These are phyloP conservation scores for Datisca glomerata DNA, from an alignment of 306 rosid genomes.

Conservation along the genomic window DNA sequence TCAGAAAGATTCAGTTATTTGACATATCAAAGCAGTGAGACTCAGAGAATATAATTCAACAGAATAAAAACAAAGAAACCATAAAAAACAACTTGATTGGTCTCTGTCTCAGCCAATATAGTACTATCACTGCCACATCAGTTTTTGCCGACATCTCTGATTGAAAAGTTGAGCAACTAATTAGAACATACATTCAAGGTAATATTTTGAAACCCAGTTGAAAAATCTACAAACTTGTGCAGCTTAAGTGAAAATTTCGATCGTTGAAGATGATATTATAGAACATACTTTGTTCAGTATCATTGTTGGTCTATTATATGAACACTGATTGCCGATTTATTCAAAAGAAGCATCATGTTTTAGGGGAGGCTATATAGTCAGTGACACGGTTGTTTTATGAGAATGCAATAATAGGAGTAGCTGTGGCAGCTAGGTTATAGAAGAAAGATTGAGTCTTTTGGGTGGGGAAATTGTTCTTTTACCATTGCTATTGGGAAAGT, in stretches of 20 bases:
- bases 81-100: not conserved
- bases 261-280: no score
- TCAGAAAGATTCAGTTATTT: constrained; percentile 4
- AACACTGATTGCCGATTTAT: not conserved
- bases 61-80: constrained; percentile 3
- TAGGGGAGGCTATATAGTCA: not conserved
- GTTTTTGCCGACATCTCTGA: not conserved
- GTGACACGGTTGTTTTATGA: no score
- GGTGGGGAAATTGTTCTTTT: no score
- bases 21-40: not conserved
- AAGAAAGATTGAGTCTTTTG: constrained; percentile 19
- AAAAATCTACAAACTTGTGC: no score
- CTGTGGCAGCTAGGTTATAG: constrained; percentile 18
- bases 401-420: constrained; percentile 16
- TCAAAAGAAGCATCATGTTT: not conserved
- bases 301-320: no score
- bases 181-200: no score
- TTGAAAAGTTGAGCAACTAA: no score
- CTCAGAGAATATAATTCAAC: constrained; percentile 11
- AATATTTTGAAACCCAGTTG: no score
- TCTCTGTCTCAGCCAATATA: no score
- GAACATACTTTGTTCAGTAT: no score
- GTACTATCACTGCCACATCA: not conserved
- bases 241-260: no score
- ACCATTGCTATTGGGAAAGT: constrained; percentile 8